Percentiles rank a stretch among this genome's conserved stretches.
Conservation (phyloP, 139 green algal species). For the Monoraphidium neglectum region DNA sequence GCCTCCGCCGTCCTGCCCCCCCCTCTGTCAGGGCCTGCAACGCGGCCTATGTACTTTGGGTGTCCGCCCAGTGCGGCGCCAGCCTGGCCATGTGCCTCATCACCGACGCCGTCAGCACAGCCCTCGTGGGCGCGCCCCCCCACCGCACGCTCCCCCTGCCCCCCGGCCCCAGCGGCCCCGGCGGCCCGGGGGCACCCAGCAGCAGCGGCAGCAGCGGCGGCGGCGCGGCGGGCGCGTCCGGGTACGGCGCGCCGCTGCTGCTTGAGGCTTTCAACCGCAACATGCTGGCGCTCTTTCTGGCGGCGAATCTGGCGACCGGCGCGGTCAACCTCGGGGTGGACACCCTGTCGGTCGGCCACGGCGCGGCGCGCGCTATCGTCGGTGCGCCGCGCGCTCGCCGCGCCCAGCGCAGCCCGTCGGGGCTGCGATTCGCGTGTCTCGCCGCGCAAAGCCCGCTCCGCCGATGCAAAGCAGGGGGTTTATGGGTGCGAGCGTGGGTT, state of each 20-base stretch:
- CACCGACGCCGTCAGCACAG: conserved; percentile 9
- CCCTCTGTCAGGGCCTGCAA: conserved; percentile 71
- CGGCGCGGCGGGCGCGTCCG: not conserved
- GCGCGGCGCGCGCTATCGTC: conserved; percentile 28
- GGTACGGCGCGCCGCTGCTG: conserved; percentile 9
- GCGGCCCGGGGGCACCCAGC: not conserved
- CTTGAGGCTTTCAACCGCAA: conserved; percentile 40
- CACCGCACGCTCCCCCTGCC: not conserved
- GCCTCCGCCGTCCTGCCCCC: not conserved
- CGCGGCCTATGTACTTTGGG: conserved; percentile 77
- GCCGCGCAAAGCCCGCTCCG: not conserved
- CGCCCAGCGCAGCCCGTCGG: not conserved
- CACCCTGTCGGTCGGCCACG: conserved; percentile 53
- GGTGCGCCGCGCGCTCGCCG: not conserved
- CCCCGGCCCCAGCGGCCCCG: too few species aligned
- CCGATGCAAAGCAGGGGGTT: not conserved
- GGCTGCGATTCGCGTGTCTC: not conserved
- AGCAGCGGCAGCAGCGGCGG: conserved; percentile 5
- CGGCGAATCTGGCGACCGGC: conserved; percentile 80
- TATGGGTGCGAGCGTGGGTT: not conserved
- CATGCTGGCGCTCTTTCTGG: conserved; percentile 76
- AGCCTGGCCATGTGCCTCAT: conserved; percentile 42
- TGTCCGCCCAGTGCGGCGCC: conserved; percentile 52
- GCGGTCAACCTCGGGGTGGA: conserved; percentile 50
- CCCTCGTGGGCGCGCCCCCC: not conserved